These are phyloP conservation scores for Byssoonygena ceratinophila DNA, from an alignment of 2,329 filamentous ascomycete species.

Conservation along the genomic window DNA sequence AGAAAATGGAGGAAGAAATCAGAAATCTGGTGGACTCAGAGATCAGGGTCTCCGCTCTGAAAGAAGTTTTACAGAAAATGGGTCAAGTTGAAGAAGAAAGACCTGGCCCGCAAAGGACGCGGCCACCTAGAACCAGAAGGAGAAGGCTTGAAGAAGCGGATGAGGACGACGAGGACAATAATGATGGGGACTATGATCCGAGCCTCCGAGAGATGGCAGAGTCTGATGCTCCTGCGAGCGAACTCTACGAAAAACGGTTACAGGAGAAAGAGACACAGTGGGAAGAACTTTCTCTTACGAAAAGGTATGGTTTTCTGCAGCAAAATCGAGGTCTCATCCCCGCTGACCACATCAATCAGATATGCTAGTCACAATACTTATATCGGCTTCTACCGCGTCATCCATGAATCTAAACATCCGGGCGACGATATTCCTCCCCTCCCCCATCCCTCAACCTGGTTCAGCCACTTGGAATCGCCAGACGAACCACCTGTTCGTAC, in stretches of 20 bases:
- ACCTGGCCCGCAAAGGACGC: constrained; percentile 24
- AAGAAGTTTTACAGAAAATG: constrained; percentile 37
- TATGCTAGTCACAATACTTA: constrained; percentile 54
- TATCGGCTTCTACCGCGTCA: constrained; percentile 48
- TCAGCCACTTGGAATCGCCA: constrained; percentile 32
- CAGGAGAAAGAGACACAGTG: constrained; percentile 29
- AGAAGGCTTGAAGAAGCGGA: constrained; percentile 23
- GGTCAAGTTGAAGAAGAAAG: constrained; percentile 25
- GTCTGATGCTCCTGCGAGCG: constrained; percentile 27
- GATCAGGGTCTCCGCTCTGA: constrained; percentile 37
- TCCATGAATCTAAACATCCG: constrained; percentile 50
- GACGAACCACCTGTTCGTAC: constrained; percentile 19
- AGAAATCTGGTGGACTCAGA: constrained; percentile 49
- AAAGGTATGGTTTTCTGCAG: constrained; percentile 27
- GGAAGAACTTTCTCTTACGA: constrained; percentile 30
- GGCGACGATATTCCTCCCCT: constrained; percentile 44
- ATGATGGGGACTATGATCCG: constrained; percentile 30
- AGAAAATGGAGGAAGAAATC: constrained; percentile 48
- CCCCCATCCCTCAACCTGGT: constrained; percentile 53
- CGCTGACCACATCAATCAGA: constrained; percentile 18
- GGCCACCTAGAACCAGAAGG: constrained; percentile 25
- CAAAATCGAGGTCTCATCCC: neutral
- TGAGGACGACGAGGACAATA: constrained; percentile 16
- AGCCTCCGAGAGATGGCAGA: constrained; percentile 37
- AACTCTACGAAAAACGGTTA: constrained; percentile 29